These are phyloP conservation scores for Sarocladium oryzae DNA, from an alignment of 2,329 filamentous ascomycete species.

Conservation along the genomic window DNA sequence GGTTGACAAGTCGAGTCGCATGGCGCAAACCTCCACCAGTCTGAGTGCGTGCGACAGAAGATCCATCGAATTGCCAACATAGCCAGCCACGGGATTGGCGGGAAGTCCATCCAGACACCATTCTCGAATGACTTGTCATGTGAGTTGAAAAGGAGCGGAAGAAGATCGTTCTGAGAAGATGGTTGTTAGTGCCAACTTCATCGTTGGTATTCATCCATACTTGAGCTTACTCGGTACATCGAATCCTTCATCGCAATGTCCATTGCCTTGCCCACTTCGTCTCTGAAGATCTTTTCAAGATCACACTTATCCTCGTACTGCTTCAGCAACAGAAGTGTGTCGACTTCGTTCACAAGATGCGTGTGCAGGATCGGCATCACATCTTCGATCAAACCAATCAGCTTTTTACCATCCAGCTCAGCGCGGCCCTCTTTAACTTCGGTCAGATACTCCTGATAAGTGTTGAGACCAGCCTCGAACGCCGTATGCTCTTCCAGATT, in stretches of 20 bases:
- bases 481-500: slow-evolving; percentile 35
- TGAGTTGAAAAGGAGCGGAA: slow-evolving; percentile 19
- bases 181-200: neutral
- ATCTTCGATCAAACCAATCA: slow-evolving; percentile 25
- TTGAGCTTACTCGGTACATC: slow-evolving; percentile 20
- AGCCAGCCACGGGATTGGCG: slow-evolving; percentile 19
- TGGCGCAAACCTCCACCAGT: slow-evolving; percentile 29
- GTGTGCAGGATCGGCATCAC: slow-evolving; percentile 26
- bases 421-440: slow-evolving; percentile 20
- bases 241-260: slow-evolving; percentile 12
- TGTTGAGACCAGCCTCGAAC: slow-evolving; percentile 29
- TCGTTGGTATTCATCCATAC: slow-evolving; percentile 24
- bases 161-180: slow-evolving; percentile 14
- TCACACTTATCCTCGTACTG: slow-evolving; percentile 28
- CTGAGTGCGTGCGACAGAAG: slow-evolving; percentile 25
- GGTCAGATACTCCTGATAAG: slow-evolving; percentile 21
- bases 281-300: slow-evolving; percentile 24
- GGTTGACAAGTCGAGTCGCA: slow-evolving; percentile 22
- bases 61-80: slow-evolving; percentile 23
- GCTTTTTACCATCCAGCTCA: slow-evolving; percentile 23
- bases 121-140: slow-evolving; percentile 20
- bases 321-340: slow-evolving; percentile 25
- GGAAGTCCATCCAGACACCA: slow-evolving; percentile 20
- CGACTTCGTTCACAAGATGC: slow-evolving; percentile 34
- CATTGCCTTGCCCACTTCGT: slow-evolving; percentile 12